Evolutionary conservation across 2,329 filamentous ascomycete genomes (phyloP), one percentile per base, ranked within the genome.

Genomic region (Rutstroemia sp.): DNA sequence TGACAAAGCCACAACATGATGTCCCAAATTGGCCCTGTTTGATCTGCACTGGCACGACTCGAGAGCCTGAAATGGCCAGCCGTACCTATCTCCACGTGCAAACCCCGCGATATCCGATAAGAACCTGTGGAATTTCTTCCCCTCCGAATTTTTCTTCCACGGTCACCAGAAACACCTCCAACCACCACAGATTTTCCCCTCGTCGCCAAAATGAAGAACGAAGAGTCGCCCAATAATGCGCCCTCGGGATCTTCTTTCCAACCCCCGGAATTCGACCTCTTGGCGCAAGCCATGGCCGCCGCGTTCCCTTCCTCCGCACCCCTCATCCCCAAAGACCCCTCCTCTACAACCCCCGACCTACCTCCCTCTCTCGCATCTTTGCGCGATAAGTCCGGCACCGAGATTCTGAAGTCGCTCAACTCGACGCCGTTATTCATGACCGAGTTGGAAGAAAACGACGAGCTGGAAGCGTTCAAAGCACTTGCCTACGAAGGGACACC

Each of bases 351-450:
- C 10, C 67, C 68, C 8, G 54, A 59, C 9, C 72, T 85, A 59
- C 82, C 84, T 5, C 82, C 82, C 0, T 74, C 73, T 4, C 81
- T 84, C 75, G 79, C 78, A 17, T 77, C 77, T 2, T 73, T 81
- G 46, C 78, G 76, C 58, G 75, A 77, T 55, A 76, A 82, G 66
- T 76, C 77, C 4, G 75, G 75, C 0, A 81, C 85, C 48, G 81
- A 88, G 62, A 73, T 88, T 38, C 67, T 85, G 42, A 73, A 76
- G 48, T 81, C 86, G 65, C 76, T 89, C 73, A 87, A 87, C 67
- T 82, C 83, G 61, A 78, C 81, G 48, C 94, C 94, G 6, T 80
- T 99, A 39, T 99, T 99, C 78, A 99, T 99, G 94, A 97, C 91
- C 30, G 86, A 89, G 63, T 78, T 96, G 36, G 89, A 89, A 65